These are phyloP conservation scores for Mucor piriformis DNA, from an alignment of 371 early-diverging fungal species.

Conservation along the genomic window DNA sequence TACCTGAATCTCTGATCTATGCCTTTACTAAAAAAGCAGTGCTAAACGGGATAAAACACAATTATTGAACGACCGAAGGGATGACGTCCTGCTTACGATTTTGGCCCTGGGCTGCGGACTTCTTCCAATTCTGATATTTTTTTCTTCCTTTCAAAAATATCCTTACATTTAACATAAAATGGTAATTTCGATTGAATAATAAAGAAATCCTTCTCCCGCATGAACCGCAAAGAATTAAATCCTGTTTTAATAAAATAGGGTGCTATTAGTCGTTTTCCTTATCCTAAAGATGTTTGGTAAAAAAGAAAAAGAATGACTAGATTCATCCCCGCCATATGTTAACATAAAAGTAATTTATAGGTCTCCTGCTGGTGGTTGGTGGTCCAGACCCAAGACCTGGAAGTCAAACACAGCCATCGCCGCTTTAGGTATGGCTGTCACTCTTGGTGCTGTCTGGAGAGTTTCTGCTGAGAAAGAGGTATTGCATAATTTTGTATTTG, in stretches of 20 bases:
- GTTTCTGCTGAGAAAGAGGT: conserved; percentile 86
- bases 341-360: conserved; percentile 24
- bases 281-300: conserved; percentile 59
- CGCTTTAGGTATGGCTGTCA: conserved; percentile 63
- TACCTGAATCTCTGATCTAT: too few relatives aligned
- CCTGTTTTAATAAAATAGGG: conserved; percentile 18
- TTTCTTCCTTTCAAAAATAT: neutral
- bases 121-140: neutral
- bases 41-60: too few relatives aligned
- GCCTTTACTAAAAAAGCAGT: too few relatives aligned
- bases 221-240: too few relatives aligned
- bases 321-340: neutral
- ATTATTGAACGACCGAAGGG: neutral
- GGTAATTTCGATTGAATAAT: neutral
- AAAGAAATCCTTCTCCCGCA: too few relatives aligned
- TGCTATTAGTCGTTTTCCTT: conserved; percentile 56
- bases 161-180: conserved; percentile 4
- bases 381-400: conserved; percentile 83
- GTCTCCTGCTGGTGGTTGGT: conserved; percentile 90
- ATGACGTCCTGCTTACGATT: neutral
- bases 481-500: neutral
- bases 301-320: conserved; percentile 1
- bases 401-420: conserved; percentile 80
- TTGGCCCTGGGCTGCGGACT: neutral
- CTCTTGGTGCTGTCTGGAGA: conserved; percentile 72